Base-by-base conservation (phyloP, 805 yeast genomes). In the Groenewaldozyma salmanticensis region DNA sequence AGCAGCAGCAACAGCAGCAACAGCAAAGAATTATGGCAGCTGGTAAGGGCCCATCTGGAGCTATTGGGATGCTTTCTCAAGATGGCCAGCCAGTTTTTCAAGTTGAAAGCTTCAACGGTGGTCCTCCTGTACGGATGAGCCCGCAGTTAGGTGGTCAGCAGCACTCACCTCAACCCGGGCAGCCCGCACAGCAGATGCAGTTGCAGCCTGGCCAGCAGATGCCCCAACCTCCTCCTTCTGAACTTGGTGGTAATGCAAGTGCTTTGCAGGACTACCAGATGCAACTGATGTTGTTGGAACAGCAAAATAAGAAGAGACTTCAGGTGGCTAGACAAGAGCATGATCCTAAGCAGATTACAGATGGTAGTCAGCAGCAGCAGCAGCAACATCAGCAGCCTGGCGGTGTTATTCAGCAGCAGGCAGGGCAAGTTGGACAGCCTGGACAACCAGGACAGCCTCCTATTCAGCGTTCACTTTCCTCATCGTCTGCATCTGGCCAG, bases 261-360 rank as follows among this genome's bases (percentile, higher is more conserved):
- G 88, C 90, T 1, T 63, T 84, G 31, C 84, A 80, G 52, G 94
- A 84, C 55, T 84, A 85, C 58, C 94, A 84, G 58, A 77, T 75
- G 67, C 90, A 83, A 59, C 64, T 83, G 49, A 72, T 81, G 72
- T 57, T 80, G 40, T 62, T 85, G 54, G 94, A 84, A 52, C 74
- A 74, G 48, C 88, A 82, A 56, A 84, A 81, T 59, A 79, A 80
- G 55, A 76, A 75, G 57, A 69, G 83, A 41, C 63, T 81, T 29
- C 43, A 58, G 50, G 60, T 55, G n/a, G 62, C 64, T 13, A 54
- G 61, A n/a, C 64, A 60, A 42, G 59, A 59, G 48, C 57, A 50
- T 27, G 38, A 45, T 29, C 37, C 45, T 7, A 27, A 21, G 18
- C 40, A 35, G 36, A 21, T n/a, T 4, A 43, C 33, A 27, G 11